Percentiles rank a stretch among this genome's conserved stretches.
Evolutionary conservation across 2,329 filamentous ascomycete genomes (phyloP).

Genomic region (Aspergillus fumigatiaffinis): DNA sequence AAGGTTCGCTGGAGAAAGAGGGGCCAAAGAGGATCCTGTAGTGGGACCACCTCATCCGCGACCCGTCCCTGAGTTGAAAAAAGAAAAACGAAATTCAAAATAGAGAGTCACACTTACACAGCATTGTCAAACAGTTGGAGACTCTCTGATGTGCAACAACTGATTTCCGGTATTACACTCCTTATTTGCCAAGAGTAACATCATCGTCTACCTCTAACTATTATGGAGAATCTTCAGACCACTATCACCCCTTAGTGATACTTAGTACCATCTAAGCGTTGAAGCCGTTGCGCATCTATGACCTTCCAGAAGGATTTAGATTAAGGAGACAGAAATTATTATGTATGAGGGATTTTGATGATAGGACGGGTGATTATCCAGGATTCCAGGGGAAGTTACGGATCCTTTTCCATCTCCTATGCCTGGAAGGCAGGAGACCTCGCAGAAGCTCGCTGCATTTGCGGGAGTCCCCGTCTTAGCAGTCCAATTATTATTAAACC

Average conservation of each 20-base stretch:
- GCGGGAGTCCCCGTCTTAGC: not conserved
- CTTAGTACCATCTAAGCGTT: slow-evolving; percentile 4
- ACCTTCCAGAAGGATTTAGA: slow-evolving; percentile 21
- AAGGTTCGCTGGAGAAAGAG: not conserved
- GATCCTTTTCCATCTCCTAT: not conserved
- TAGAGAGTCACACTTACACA: not conserved
- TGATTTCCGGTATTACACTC: not conserved
- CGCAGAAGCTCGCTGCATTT: slow-evolving; percentile 1
- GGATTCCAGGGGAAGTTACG: not conserved
- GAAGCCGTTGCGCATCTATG: slow-evolving; percentile 12
- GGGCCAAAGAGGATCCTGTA: not conserved
- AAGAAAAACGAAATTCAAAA: not conserved
- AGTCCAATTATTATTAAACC: not conserved
- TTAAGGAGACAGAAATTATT: slow-evolving; percentile 6
- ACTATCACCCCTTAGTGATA: slow-evolving; percentile 1
- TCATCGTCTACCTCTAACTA: not conserved
- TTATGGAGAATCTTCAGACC: slow-evolving; percentile 1
- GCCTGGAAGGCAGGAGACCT: not conserved
- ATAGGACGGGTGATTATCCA: not conserved
- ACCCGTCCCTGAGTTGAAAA: not conserved
- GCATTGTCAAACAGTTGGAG: not conserved
- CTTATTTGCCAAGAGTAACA: not conserved
- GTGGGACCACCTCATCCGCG: not conserved
- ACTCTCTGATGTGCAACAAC: not conserved
- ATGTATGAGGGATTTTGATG: not conserved